Evolutionary conservation across 2,329 filamentous ascomycete species (phyloP).

Genomic region (Corynespora cassiicola): DNA sequence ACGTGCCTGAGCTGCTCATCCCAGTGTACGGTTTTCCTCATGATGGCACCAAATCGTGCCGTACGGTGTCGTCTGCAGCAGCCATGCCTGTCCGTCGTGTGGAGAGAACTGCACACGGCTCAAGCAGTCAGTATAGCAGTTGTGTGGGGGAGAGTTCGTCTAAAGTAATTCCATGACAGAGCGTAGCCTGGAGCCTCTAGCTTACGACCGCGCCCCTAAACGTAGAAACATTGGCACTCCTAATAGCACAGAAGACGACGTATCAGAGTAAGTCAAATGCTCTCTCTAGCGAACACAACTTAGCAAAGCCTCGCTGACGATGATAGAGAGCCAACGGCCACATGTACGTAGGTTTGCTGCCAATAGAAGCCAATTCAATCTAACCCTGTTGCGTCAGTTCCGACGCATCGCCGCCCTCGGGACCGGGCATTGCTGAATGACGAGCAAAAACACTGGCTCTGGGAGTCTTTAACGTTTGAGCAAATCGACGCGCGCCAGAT

Average conservation of each 20-base stretch:
- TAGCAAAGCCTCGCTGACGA: conserved; percentile 3
- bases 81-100: conserved; percentile 8
- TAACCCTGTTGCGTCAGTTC: too few species aligned
- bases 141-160: conserved; percentile 1
- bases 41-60: too few species aligned
- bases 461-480: conserved; percentile 47
- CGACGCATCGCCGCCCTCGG: too few species aligned
- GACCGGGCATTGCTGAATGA: background rate
- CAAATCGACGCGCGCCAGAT: conserved; percentile 47
- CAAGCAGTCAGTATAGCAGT: conserved; percentile 10
- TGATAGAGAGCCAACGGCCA: conserved; percentile 6
- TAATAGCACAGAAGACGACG: conserved; percentile 2
- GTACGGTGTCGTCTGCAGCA: too few species aligned
- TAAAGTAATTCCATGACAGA: conserved; percentile 5
- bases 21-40: too few species aligned
- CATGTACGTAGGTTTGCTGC: conserved; percentile 10
- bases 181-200: conserved; percentile 1
- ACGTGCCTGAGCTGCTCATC: too few species aligned
- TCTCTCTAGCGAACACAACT: background rate
- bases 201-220: conserved; percentile 9
- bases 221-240: conserved; percentile 5
- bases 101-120: conserved; percentile 9
- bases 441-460: conserved; percentile 18
- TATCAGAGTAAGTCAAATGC: conserved; percentile 8
- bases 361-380: background rate